Percentiles rank a stretch among this genome's conserved stretches.
Conservation (phyloP, 345 rosid genomes). For the Populus simonii region DNA sequence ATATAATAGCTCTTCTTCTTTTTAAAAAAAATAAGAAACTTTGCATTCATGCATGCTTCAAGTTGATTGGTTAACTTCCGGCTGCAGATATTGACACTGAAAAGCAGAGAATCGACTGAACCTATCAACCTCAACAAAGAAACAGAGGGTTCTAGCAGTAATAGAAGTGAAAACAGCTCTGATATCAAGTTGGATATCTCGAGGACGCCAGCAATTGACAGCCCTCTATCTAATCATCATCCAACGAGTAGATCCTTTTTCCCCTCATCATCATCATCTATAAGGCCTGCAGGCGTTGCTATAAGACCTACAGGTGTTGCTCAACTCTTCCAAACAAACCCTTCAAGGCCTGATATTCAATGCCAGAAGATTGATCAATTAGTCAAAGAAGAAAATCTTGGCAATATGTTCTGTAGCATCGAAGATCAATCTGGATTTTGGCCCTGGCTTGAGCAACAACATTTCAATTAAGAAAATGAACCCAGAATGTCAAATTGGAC, state of each 20-base stretch:
- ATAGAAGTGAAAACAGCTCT: constrained; percentile 91
- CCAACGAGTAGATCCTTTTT: constrained; percentile 58
- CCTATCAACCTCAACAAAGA: constrained; percentile 92
- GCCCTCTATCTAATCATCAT: constrained; percentile 51
- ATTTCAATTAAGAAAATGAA: constrained; percentile 48
- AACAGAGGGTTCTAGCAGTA: constrained; percentile 89
- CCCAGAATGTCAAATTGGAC: not conserved
- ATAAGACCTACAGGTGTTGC: constrained; percentile 22
- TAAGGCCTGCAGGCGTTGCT: constrained; percentile 15
- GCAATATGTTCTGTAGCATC: constrained; percentile 83
- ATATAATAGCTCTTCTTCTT: too few relatives aligned
- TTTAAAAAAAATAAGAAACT: not conserved
- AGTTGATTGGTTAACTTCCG: constrained; percentile 9
- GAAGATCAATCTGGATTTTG: constrained; percentile 91
- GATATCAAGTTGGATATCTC: constrained; percentile 79
- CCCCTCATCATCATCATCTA: constrained; percentile 39
- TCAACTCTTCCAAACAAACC: constrained; percentile 49
- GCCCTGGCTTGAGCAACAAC: constrained; percentile 96
- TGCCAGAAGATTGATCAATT: constrained; percentile 52
- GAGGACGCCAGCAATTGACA: constrained; percentile 63
- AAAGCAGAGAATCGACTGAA: constrained; percentile 76
- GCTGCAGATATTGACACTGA: constrained; percentile 78
- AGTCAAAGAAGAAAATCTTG: constrained; percentile 84
- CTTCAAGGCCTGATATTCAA: constrained; percentile 20
- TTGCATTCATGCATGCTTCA: not conserved